These are phyloP conservation scores for Arthrobotrys iridis DNA, from an alignment of 2,329 filamentous ascomycete genomes.

Conservation along the genomic window DNA sequence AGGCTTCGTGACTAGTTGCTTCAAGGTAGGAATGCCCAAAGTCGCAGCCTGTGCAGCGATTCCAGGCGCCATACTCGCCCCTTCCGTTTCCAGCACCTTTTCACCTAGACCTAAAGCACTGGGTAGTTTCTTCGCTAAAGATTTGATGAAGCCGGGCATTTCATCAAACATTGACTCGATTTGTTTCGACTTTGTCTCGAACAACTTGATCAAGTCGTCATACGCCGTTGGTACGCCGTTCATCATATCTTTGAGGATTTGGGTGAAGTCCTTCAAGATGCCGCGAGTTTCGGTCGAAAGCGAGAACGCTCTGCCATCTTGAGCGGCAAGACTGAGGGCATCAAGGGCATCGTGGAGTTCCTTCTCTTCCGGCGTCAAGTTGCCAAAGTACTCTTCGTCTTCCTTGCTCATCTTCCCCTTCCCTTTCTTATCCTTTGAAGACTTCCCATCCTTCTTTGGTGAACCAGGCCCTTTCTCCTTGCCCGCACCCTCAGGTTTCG, in stretches of 20 bases:
- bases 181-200: slow-evolving; percentile 71
- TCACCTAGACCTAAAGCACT: slow-evolving; percentile 50
- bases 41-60: slow-evolving; percentile 50
- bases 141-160: slow-evolving; percentile 57
- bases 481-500: slow-evolving; percentile 57
- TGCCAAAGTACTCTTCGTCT: slow-evolving; percentile 39
- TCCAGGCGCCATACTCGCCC: slow-evolving; percentile 67
- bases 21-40: slow-evolving; percentile 71
- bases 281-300: slow-evolving; percentile 85
- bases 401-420: slow-evolving; percentile 56
- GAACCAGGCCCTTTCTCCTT: slow-evolving; percentile 58
- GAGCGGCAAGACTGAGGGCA: slow-evolving; percentile 80
- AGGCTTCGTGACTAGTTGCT: slow-evolving; percentile 83
- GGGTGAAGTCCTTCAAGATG: slow-evolving; percentile 82
- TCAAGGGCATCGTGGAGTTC: slow-evolving; percentile 84
- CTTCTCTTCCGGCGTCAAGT: slow-evolving; percentile 66
- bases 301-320: slow-evolving; percentile 82
- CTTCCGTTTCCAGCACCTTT: slow-evolving; percentile 56
- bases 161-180: slow-evolving; percentile 56
- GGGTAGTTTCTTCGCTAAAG: slow-evolving; percentile 57
- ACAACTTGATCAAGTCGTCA: slow-evolving; percentile 78
- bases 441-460: slow-evolving; percentile 59
- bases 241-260: slow-evolving; percentile 89
- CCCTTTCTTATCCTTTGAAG: slow-evolving; percentile 58
- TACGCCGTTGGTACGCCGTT: slow-evolving; percentile 95